Conservation (phyloP, 495 filamentous ascomycete genomes). For the Tuber microsphaerosporum region DNA sequence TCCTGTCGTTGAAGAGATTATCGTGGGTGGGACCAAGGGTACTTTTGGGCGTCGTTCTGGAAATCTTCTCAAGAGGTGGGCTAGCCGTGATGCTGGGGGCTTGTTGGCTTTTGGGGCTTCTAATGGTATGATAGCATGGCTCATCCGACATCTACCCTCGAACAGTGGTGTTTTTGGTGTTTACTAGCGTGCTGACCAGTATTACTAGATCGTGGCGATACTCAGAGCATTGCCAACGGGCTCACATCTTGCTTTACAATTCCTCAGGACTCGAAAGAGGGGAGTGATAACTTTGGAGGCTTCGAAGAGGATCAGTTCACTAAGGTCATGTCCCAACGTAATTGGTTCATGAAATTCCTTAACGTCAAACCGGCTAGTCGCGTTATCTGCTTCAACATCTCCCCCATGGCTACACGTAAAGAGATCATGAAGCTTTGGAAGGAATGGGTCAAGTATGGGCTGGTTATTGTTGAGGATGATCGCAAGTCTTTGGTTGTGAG, state of each 20-base stretch:
- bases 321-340: constrained; percentile 50
- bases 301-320: constrained; percentile 32
- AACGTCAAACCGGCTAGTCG: constrained; percentile 74
- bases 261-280: constrained; percentile 15
- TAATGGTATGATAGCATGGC: not conserved
- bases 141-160: not conserved
- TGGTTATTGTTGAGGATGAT: constrained; percentile 67
- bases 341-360: constrained; percentile 81
- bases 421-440: constrained; percentile 66
- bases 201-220: constrained; percentile 17
- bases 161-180: not conserved
- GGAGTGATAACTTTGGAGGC: not conserved
- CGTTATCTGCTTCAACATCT: constrained; percentile 64
- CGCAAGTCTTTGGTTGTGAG: constrained; percentile 65
- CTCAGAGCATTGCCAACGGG: constrained; percentile 3
- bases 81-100: constrained; percentile 24
- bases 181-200: constrained; percentile 1
- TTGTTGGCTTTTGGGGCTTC: constrained; percentile 1
- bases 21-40: constrained; percentile 2
- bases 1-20: constrained; percentile 1
- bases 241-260: constrained; percentile 11
- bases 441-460: constrained; percentile 72
- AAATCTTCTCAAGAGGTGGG: constrained; percentile 25
- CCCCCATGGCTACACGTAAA: constrained; percentile 61
- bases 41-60: constrained; percentile 32